A percentile compares a stretch with the other conserved stretches of the same genome.
Evolutionary conservation across 2,329 filamentous ascomycete genomes (phyloP).

Genomic region (Helotiales sp.): DNA sequence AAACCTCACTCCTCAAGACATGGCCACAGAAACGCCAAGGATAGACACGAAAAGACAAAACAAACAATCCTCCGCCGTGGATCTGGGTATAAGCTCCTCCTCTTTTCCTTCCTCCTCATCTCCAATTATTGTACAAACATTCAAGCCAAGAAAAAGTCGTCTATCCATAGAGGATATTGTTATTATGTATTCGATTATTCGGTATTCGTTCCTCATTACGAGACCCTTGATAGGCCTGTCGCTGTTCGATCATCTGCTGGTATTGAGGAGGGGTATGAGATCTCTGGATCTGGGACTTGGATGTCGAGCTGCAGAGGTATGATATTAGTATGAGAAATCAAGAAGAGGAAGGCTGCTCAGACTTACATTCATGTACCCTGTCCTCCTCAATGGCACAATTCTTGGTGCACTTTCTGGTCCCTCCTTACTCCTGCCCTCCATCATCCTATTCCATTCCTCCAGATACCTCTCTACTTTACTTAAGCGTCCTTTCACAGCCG

Average conservation of each 20-base stretch:
- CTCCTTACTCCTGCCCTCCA: conserved; percentile 57
- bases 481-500: conserved; percentile 71
- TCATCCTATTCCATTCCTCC: conserved; percentile 79
- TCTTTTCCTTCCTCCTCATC: background rate
- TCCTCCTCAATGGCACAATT: conserved; percentile 76
- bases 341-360: background rate
- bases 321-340: conserved; percentile 18
- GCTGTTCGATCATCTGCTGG: conserved; percentile 16
- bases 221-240: conserved; percentile 15
- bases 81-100: background rate
- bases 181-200: background rate
- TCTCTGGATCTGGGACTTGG: conserved; percentile 77
- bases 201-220: too few species aligned
- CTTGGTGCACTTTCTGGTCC: conserved; percentile 59
- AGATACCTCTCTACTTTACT: conserved; percentile 76
- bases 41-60: background rate
- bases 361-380: conserved; percentile 82
- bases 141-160: background rate
- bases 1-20: too few species aligned
- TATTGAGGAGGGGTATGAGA: conserved; percentile 42
- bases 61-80: background rate
- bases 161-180: background rate
- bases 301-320: conserved; percentile 65
- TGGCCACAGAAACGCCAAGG: background rate
- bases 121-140: background rate